Evolutionary conservation across 495 filamentous ascomycete genomes (phyloP).

Genomic region (Staphylotrichum longicolle): DNA sequence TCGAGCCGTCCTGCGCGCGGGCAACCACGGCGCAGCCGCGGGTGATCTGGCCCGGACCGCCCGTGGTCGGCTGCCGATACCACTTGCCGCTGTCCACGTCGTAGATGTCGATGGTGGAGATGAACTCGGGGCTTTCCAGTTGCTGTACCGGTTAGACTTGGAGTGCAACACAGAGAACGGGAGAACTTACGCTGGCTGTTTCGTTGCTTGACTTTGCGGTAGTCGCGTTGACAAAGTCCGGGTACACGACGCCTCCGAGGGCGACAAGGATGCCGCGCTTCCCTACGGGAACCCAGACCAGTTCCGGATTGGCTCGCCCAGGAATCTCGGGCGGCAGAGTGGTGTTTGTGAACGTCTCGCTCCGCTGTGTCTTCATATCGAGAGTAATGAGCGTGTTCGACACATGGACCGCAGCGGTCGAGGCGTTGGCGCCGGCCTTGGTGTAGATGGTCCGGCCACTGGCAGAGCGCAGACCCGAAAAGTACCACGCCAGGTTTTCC

Average conservation of each 20-base stretch:
- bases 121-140: conserved; percentile 55
- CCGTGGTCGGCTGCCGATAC: conserved; percentile 62
- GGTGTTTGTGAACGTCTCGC: conserved; percentile 54
- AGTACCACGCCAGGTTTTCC: conserved; percentile 71
- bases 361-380: conserved; percentile 53
- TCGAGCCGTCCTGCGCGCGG: conserved; percentile 57
- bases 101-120: conserved; percentile 66
- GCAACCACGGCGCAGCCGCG: conserved; percentile 67
- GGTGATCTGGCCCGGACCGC: conserved; percentile 57
- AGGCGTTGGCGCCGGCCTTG: conserved; percentile 25
- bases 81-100: conserved; percentile 57
- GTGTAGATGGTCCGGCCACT: conserved; percentile 46
- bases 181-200: conserved; percentile 43
- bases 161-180: background rate
- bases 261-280: conserved; percentile 61
- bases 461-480: conserved; percentile 57
- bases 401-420: conserved; percentile 35
- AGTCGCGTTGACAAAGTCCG: conserved; percentile 35
- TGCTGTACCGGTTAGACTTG: conserved; percentile 31
- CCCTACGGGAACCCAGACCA: conserved; percentile 70
- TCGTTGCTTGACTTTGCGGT: conserved; percentile 35
- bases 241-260: conserved; percentile 64
- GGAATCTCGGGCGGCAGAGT: conserved; percentile 52
- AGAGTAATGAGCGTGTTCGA: conserved; percentile 58
- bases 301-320: conserved; percentile 59